These are phyloP conservation scores for Neospora caninum DNA, from an alignment of 169 alveolate genomes.

Conservation along the genomic window DNA sequence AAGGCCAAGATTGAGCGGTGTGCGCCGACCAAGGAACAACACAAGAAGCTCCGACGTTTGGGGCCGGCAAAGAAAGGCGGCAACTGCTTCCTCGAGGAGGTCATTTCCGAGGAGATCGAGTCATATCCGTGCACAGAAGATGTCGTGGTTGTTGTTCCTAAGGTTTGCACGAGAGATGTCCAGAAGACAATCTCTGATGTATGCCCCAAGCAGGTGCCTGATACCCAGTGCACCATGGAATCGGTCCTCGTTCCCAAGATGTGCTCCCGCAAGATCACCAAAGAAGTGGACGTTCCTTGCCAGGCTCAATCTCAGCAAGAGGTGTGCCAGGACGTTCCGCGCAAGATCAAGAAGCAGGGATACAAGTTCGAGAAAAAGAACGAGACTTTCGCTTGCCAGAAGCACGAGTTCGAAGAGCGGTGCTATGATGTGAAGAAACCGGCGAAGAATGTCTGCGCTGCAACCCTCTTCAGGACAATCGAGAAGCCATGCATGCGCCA, in stretches of 20 bases:
- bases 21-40: neutral
- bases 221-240: constrained; percentile 55
- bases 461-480: constrained; percentile 48
- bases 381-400: constrained; percentile 54
- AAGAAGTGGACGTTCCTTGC: constrained; percentile 61
- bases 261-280: constrained; percentile 45
- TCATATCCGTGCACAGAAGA: constrained; percentile 63
- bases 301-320: constrained; percentile 35
- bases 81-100: constrained; percentile 47
- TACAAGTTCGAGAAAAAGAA: constrained; percentile 24
- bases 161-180: constrained; percentile 58
- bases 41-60: neutral
- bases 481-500: constrained; percentile 59
- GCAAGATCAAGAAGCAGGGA: constrained; percentile 50
- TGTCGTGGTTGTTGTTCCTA: constrained; percentile 42
- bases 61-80: constrained; percentile 25
- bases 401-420: constrained; percentile 60
- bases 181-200: constrained; percentile 1
- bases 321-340: constrained; percentile 58
- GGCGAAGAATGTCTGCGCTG: constrained; percentile 21
- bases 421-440: constrained; percentile 63
- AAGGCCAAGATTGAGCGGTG: constrained; percentile 53
- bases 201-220: constrained; percentile 60
- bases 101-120: constrained; percentile 58
- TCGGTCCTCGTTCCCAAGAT: constrained; percentile 44